Base-by-base conservation (phyloP, 2,329 filamentous ascomycete species). In the Xenoacremonium recifei region DNA sequence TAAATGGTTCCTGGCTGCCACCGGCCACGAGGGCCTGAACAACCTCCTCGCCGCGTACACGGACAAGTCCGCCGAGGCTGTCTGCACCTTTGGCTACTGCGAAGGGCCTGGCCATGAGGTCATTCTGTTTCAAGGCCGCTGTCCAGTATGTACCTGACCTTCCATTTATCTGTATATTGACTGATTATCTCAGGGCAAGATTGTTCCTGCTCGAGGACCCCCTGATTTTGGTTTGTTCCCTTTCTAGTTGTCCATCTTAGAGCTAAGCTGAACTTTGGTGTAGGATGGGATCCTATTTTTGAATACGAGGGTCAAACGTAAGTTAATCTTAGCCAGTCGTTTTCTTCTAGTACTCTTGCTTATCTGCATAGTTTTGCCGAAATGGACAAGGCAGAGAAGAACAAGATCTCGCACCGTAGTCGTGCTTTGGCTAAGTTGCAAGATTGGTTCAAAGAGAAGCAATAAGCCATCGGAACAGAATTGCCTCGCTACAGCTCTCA, bases 221-320 rank as follows among this genome's bases (percentile, higher is more conserved):
- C 70, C 80, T 15, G 76, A 80, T 39, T 99, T 99, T 63, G 93
- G 91, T 92, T 72, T 68, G 82, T 38, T 18, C 2, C 5, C 13
- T 27, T 10, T 25, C n/a, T 6, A 16, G 6, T 25, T 21, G 35
- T 4, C 34, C 19, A 12, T 33, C 15, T 17, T 39, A n/a, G 20
- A n/a, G 39, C 21, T 17, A 39, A 32, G 21, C 42, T 52, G 17
- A 54, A 55, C 21, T 17, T 3, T 35, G 10, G 21, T 6, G 3
- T 50, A 95, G 91, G 92, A 34, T 99, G 93, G 93, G 93, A 99
- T 65, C 82, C 93, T 3, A 85, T 95, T 51, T 99, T 99, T 58
- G 93, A 99, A 69, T 92, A 95, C 55, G 79, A 95, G 51, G 91
- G 91, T 31, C 73, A 89, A 68, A 99, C 93, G 71, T 81, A 64